Evolutionary conservation across 1,284 basidiomycete genomes (phyloP), one percentile per base, ranked within the genome.

Genomic region (Cryptococcus neoformans): DNA sequence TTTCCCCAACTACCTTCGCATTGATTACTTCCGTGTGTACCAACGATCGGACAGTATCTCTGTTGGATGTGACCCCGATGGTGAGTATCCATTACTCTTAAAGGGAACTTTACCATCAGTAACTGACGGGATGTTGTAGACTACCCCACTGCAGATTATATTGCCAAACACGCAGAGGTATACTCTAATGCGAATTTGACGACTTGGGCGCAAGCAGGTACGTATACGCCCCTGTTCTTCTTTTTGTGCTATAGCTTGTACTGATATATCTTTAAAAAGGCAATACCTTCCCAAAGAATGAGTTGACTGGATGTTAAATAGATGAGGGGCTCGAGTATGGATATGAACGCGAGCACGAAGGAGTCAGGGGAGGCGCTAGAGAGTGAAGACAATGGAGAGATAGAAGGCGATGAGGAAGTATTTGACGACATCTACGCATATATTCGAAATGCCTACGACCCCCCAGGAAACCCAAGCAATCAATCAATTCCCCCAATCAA

Each of bases 1-100:
- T 2, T 92, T 89, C 79, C 90, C 90, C 0, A 81, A 80, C 1
- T 81, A 78, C 6, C 87, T 93, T 87, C 78, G 79, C 35, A 78
- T 95, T 54, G 91, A 96, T 69, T 95, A 86, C 76, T 83, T 94
- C 46, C 83, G 92, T 6, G 86, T 94, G 3, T 92, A 92, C 71
- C 89, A 84, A 12, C 81, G 83, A 58, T 75, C 83, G 54, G 71
- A 81, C 8, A 83, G 86, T 54, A 90, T 89, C 70, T 81, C 21
- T 21, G 21, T 91, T 40, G 90, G 91, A 2, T 95, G 92, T 69
- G 88, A 92, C 68, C 92, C 92, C 1, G 72, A 79, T 21, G 83
- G 84, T 51, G 87, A 85, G 75, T 21, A 21, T 21, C 51, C 3
- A 59, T 59, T 42, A 58, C 46, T n/a, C 85, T 89, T 14, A 17